Evolutionary conservation across 495 filamentous ascomycete genomes (phyloP), one percentile per base, ranked within the genome.

Genomic region (Rostrohypoxylon terebratum): DNA sequence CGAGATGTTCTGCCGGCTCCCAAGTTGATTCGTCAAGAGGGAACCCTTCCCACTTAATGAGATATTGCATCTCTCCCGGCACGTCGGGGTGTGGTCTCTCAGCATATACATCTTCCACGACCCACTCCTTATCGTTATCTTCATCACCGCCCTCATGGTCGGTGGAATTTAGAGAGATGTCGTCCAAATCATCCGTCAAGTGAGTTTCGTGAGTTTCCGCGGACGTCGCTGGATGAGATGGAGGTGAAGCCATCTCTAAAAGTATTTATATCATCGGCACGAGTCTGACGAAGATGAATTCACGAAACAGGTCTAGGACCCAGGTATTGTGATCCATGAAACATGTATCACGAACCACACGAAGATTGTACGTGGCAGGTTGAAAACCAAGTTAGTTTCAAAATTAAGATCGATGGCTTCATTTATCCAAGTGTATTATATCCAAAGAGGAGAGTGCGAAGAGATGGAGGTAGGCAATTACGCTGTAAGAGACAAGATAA

Each of bases 41-140:
- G 65, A 91, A 94, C n/a, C 81, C 84, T 23, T 82, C 82, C 92
- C 92, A 94, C 66, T 87, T 83, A 34, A 93, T 85, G 2, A 94
- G 82, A 73, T 90, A 94, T 23, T 77, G 67, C 65, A 71, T 79
- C 21, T 76, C 71, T 8, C 77, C 80, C 7, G 87, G 81, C 0
- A 77, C n/a, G 2, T 59, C 67, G 2, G 40, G 69, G 9, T 80
- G 53, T 11, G 31, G 50, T 14, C 76, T 76, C 72, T 93, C 87
- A 9, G 87, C 86, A 13, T 86, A 68, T 48, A 89, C 77, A n/a
- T 78, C 77, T 14, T 87, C 82, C 5, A 88, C 86, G 4, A 75
- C 62, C 77, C 81, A 85, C 13, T 76, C 75, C 53, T 81, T 85
- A 45, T 87, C 84, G 16, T 81, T 60, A 16, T 83, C 81, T 0